Evolutionary conservation across 345 rosid species (phyloP).

Genomic region (Combretum micranthum): DNA sequence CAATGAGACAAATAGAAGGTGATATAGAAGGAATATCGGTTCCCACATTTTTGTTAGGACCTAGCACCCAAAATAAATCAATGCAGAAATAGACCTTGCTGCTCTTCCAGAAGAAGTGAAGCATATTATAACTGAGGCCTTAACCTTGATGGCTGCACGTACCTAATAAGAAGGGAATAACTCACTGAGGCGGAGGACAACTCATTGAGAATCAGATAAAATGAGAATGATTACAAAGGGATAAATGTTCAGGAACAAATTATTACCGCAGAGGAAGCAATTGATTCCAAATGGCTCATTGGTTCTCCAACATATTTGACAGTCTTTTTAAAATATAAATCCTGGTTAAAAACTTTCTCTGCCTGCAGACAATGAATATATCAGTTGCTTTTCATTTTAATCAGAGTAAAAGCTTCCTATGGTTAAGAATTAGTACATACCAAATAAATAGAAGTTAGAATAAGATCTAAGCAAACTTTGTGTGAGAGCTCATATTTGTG

Average conservation of each 20-base stretch:
- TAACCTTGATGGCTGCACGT: constrained; percentile 76
- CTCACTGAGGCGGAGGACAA: constrained; percentile 1
- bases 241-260: neutral
- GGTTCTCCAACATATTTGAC: constrained; percentile 94
- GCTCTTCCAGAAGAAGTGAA: constrained; percentile 81
- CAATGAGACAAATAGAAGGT: neutral
- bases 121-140: constrained; percentile 69
- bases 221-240: constrained; percentile 3
- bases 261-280: constrained; percentile 94
- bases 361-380: constrained; percentile 45
- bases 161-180: constrained; percentile 28
- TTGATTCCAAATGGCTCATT: constrained; percentile 91
- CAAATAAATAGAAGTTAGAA: too few relatives aligned
- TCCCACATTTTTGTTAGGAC: neutral
- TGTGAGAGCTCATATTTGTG: too few relatives aligned
- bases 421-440: too few relatives aligned
- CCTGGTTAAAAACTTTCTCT: constrained; percentile 95
- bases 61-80: neutral
- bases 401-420: too few relatives aligned
- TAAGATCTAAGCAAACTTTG: too few relatives aligned
- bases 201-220: neutral
- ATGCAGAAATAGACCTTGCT: constrained; percentile 39
- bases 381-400: too few relatives aligned
- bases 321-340: constrained; percentile 80
- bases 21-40: neutral